Evolutionary conservation across 2,329 filamentous ascomycete species (phyloP), one percentile per base, ranked within the genome.

Genomic region (Penicillium sp.): DNA sequence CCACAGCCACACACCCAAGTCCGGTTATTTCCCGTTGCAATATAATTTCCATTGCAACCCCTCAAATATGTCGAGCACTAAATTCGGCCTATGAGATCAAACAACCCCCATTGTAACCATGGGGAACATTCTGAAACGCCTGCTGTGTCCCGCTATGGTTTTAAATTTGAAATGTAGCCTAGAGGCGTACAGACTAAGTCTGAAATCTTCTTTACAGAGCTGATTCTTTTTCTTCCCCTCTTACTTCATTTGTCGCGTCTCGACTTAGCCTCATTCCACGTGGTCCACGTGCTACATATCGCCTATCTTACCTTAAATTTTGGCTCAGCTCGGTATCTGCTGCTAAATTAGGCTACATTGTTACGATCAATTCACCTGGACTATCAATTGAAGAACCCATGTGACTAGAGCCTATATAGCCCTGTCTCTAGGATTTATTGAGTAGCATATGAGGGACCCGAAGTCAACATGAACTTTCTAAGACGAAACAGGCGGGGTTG

Each of bases 201-300:
- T 54, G 58, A 59, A 55, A 55, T 31, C 51, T n/a, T 36, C 19
- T 31, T 30, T 26, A 17, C 28, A 36, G 19, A 30, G 48, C 5
- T 43, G 25, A 49, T 48, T 26, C 25, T 40, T 50, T 31, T 43
- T 41, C 19, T n/a, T 22, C 30, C 26, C 11, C 35, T 19, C 42
- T 37, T 33, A 16, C 46, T 55, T 41, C n/a, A 16, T 11, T 43
- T 36, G 31, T 50, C 49, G 36, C 28, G 25, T 50, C 46, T 30
- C 25, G 16, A 38, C 25, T 50, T 54, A 41, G 41, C 47, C 50
- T 41, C 47, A 42, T 51, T 38, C 61, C 63, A 65, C 63, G 63
- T 65, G 63, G 60, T 45, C 56, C 60, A 62, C 62, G 57, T 65
- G 61, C 57, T 57, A 53, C 52, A 59, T 38, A 41, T 64, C 63